phyloP scores from a whole-genome alignment of 148 eudicot species.

The Silene uniflora region DNA sequence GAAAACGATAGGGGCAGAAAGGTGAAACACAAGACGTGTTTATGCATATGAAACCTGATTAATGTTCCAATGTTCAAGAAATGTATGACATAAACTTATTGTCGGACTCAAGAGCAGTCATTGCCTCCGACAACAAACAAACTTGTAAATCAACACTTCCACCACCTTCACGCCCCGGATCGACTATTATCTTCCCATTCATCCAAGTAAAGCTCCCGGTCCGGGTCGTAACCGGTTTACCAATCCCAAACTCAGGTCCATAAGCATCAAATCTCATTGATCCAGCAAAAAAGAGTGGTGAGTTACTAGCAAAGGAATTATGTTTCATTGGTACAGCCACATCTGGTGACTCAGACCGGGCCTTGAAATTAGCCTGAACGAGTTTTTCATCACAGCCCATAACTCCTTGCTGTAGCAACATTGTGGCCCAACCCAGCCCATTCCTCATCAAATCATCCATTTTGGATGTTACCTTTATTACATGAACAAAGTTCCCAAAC shows the following conservation, averaged over 20 bases:
- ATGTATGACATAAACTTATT: constrained; percentile 57
- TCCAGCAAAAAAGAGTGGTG: constrained; percentile 59
- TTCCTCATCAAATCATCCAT: constrained; percentile 3
- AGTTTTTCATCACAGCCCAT: neutral
- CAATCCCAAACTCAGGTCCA: constrained; percentile 76
- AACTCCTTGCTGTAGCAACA: neutral
- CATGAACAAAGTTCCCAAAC: constrained; percentile 18
- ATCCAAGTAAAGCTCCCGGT: constrained; percentile 56
- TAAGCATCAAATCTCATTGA: constrained; percentile 62
- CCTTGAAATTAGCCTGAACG: neutral
- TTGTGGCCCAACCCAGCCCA: constrained; percentile 11
- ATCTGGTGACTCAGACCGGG: neutral
- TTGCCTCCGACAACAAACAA: constrained; percentile 46
- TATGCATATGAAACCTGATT: too few species aligned
- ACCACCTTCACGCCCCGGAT: constrained; percentile 52
- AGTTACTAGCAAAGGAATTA: constrained; percentile 29
- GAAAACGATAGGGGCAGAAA: too few species aligned
- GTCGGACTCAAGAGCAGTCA: constrained; percentile 50
- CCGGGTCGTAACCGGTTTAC: constrained; percentile 48
- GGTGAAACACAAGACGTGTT: too few species aligned
- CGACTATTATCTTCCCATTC: constrained; percentile 64
- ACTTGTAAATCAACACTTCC: constrained; percentile 74
- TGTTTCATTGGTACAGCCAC: constrained; percentile 18
- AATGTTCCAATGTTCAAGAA: constrained; percentile 21
- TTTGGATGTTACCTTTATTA: neutral